Conservation (phyloP, 352 stramenopile genomes). For the Achlya hypogyna region DNA sequence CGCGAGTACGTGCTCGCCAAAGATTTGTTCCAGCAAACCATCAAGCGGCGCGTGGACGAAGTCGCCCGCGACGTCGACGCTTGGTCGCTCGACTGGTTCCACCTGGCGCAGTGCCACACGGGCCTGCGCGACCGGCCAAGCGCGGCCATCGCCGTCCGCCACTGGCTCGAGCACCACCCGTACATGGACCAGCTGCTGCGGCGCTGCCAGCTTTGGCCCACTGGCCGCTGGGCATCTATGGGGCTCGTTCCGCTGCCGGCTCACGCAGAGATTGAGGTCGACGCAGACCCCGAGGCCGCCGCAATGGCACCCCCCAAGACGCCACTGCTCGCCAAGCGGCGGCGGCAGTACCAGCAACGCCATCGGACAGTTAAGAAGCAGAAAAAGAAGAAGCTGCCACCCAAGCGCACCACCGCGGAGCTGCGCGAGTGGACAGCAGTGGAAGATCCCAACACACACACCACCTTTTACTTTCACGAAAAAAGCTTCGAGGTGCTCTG, state of each 20-base stretch:
- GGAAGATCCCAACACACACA: conserved; percentile 14
- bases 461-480: conserved; percentile 27
- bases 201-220: neutral
- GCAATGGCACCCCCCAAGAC: neutral
- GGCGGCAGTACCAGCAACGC: neutral
- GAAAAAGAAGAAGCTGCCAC: neutral
- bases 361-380: neutral
- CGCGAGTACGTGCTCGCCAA: conserved; percentile 47
- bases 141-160: conserved; percentile 23
- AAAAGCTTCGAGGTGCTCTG: conserved; percentile 22
- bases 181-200: conserved; percentile 1
- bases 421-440: conserved; percentile 18
- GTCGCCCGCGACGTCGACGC: conserved; percentile 25
- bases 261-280: neutral
- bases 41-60: conserved; percentile 38
- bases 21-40: conserved; percentile 52
- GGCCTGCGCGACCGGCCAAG: conserved; percentile 37
- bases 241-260: neutral
- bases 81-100: conserved; percentile 40
- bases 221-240: neutral
- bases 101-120: conserved; percentile 35
- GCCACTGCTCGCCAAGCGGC: neutral
- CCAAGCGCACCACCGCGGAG: conserved; percentile 1
- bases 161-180: conserved; percentile 1
- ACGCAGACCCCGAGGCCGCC: neutral